Conservation (phyloP, 768 basidiomycete species). For the Rhodotorula kratochvilovae region DNA sequence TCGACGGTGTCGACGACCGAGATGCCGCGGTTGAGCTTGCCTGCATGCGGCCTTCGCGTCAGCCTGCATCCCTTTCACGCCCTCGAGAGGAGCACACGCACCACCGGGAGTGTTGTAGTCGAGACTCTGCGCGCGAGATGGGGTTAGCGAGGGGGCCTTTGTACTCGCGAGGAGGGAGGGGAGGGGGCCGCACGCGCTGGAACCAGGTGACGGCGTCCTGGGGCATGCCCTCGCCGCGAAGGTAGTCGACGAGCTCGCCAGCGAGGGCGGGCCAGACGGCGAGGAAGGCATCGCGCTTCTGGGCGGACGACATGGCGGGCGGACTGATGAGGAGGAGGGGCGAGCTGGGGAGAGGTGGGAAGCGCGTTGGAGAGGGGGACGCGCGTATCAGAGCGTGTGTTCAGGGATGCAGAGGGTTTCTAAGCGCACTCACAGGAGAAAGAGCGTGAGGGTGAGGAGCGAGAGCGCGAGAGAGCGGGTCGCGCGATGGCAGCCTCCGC, state of each 20-base stretch:
- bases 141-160: background rate
- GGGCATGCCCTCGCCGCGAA: conserved; percentile 71
- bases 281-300: conserved; percentile 55
- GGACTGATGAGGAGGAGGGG: background rate
- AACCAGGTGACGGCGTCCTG: conserved; percentile 80
- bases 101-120: conserved; percentile 88
- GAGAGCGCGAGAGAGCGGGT: background rate
- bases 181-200: conserved; percentile 57
- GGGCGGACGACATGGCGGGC: conserved; percentile 6
- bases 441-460: background rate
- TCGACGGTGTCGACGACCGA: conserved; percentile 89
- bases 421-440: background rate
- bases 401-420: background rate
- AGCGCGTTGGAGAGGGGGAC: background rate
- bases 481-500: background rate
- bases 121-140: conserved; percentile 58
- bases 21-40: conserved; percentile 94
- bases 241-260: conserved; percentile 68
- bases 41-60: conserved; percentile 44
- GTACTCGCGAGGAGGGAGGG: background rate
- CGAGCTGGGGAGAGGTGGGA: fast-evolving
- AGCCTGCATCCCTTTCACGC: background rate
- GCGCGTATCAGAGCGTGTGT: background rate
- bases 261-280: conserved; percentile 66
- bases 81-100: conserved; percentile 16